phyloP scores from a whole-genome alignment of 2,329 filamentous ascomycete species.

The Lecanicillium sp. region DNA sequence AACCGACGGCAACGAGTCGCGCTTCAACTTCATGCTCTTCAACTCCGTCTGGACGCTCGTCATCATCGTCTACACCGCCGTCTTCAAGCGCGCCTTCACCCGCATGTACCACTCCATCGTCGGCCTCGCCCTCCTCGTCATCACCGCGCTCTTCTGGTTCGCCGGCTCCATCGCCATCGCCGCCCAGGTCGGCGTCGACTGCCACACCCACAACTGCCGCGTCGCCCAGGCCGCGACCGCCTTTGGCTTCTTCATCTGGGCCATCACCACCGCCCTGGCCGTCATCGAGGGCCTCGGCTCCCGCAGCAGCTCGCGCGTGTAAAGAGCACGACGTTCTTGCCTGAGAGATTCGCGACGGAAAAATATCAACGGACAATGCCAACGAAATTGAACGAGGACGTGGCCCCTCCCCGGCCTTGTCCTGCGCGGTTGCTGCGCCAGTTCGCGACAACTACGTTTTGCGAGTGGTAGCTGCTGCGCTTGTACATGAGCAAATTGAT shows the following conservation, averaged over 20 bases:
- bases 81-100: conserved; percentile 59
- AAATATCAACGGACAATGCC: no score
- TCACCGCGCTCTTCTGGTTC: conserved; percentile 88
- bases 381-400: no score
- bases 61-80: conserved; percentile 61
- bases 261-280: conserved; percentile 41
- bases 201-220: conserved; percentile 52
- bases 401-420: no score
- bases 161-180: conserved; percentile 75
- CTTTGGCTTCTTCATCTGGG: conserved; percentile 61
- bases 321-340: background rate
- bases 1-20: conserved; percentile 33
- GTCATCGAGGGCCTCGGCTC: conserved; percentile 41
- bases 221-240: conserved; percentile 57
- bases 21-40: conserved; percentile 77
- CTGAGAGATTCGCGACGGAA: no score
- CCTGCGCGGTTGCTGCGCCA: background rate
- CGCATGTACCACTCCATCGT: conserved; percentile 57
- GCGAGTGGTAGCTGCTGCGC: background rate
- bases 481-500: conserved; percentile 5
- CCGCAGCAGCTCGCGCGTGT: conserved; percentile 24
- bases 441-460: background rate
- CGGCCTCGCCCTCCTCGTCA: conserved; percentile 59
- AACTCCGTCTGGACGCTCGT: conserved; percentile 69
- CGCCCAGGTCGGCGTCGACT: conserved; percentile 51